These are phyloP conservation scores for Alternaria sp. DNA, from an alignment of 2,329 filamentous ascomycete genomes.

Conservation along the genomic window DNA sequence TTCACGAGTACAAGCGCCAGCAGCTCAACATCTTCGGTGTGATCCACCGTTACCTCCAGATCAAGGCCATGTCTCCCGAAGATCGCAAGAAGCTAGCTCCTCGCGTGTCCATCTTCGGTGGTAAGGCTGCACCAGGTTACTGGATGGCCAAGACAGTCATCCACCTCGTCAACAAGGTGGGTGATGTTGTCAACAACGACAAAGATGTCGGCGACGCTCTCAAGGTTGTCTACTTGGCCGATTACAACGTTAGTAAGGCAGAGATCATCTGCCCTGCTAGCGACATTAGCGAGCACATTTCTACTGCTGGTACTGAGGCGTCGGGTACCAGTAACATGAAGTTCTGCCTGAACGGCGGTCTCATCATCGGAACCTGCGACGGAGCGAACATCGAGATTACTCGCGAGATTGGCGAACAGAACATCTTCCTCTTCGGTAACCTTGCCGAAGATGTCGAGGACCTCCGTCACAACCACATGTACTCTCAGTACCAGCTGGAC, in stretches of 20 bases:
- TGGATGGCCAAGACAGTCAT: constrained; percentile 99
- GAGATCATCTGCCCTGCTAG: constrained; percentile 95
- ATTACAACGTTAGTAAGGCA: constrained; percentile 99
- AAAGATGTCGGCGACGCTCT: constrained; percentile 89
- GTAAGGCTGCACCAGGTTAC: constrained; percentile 96
- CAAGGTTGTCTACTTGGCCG: constrained; percentile 96
- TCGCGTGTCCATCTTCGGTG: constrained; percentile 94
- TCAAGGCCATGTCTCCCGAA: constrained; percentile 84
- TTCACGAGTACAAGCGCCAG: constrained; percentile 99
- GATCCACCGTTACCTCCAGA: constrained; percentile 88
- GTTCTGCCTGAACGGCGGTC: constrained; percentile 94
- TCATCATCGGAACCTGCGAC: constrained; percentile 98
- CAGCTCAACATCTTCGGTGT: constrained; percentile 99
- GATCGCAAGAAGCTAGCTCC: constrained; percentile 86
- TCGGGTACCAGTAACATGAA: constrained; percentile 98
- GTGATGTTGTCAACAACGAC: constrained; percentile 89
- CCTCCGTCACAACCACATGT: constrained; percentile 87
- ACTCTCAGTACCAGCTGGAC: constrained; percentile 80
- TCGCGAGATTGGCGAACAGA: constrained; percentile 92
- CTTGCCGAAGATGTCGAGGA: constrained; percentile 96
- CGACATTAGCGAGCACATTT: constrained; percentile 98
- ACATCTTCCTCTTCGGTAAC: constrained; percentile 98
- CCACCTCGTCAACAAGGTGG: constrained; percentile 92
- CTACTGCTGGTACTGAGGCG: constrained; percentile 91
- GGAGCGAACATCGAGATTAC: constrained; percentile 99